These are phyloP conservation scores for Suillus fuscotomentosus DNA, from an alignment of 768 basidiomycete species.

Conservation along the genomic window DNA sequence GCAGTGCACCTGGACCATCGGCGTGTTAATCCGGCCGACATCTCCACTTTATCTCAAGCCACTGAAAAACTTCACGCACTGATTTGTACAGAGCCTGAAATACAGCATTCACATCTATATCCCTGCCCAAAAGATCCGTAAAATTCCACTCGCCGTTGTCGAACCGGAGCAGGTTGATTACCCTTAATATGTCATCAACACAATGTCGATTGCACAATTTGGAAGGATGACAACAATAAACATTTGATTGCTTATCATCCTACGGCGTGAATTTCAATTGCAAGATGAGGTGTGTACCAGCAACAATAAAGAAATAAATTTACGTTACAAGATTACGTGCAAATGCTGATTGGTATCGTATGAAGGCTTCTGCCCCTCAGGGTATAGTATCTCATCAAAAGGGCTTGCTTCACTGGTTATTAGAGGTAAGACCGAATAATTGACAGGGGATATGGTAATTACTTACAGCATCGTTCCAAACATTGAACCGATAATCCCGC, in stretches of 20 bases:
- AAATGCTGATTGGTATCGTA: conserved; percentile 23
- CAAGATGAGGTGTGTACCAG: conserved; percentile 10
- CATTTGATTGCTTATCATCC: background rate
- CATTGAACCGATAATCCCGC: conserved; percentile 63
- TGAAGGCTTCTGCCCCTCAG: conserved; percentile 18
- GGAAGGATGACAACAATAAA: conserved; percentile 2
- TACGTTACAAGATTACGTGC: conserved; percentile 32
- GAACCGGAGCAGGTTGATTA: background rate
- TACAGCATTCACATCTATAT: background rate
- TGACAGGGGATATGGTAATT: background rate
- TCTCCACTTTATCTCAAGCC: background rate
- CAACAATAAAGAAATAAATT: conserved; percentile 20
- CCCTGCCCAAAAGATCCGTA: background rate
- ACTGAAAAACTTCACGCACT: background rate
- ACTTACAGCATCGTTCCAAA: conserved; percentile 54
- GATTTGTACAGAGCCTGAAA: background rate
- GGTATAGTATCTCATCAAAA: conserved; percentile 20
- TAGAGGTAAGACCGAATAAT: conserved; percentile 6
- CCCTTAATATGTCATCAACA: background rate
- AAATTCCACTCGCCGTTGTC: background rate
- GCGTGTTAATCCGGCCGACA: background rate
- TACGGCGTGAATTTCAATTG: conserved; percentile 7
- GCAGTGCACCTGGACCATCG: background rate
- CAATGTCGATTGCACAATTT: background rate
- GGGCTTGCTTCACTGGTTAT: conserved; percentile 19